A percentile compares a stretch with the other conserved stretches of the same genome.
phyloP scores from a whole-genome alignment of 352 stramenopile species.

The Thalassiosira mediterranea region DNA sequence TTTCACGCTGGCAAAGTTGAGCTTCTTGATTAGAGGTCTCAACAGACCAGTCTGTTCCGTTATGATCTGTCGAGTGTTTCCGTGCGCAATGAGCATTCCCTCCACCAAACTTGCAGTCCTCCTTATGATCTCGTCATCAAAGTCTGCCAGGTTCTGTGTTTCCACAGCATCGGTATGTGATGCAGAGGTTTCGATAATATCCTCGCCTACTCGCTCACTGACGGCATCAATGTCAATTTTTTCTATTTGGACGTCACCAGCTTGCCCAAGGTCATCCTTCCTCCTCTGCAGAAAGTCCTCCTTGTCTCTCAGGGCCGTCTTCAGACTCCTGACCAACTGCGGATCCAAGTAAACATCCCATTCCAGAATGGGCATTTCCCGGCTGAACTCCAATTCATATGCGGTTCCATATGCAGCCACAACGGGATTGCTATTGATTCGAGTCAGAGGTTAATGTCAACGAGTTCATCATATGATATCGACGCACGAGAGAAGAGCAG shows the following conservation, averaged over 20 bases:
- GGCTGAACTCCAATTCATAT: slow-evolving; percentile 66
- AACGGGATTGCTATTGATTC: slow-evolving; percentile 73
- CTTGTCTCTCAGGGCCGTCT: slow-evolving; percentile 72
- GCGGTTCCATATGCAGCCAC: slow-evolving; percentile 78
- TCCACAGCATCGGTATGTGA: too few relatives aligned
- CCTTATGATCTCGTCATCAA: slow-evolving; percentile 63
- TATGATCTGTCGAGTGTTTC: slow-evolving; percentile 70
- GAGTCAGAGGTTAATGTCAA: too few relatives aligned
- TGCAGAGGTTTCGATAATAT: too few relatives aligned
- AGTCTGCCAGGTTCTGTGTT: slow-evolving; percentile 70
- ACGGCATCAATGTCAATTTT: too few relatives aligned
- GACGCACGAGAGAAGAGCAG: too few relatives aligned
- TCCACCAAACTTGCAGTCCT: slow-evolving; percentile 68
- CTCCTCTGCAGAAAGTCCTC: slow-evolving; percentile 59
- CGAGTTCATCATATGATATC: too few relatives aligned
- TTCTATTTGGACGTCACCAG: too few relatives aligned
- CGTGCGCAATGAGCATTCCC: slow-evolving; percentile 82
- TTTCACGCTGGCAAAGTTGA: slow-evolving; percentile 81
- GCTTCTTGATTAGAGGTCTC: too few relatives aligned
- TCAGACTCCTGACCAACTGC: slow-evolving; percentile 61
- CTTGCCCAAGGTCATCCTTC: slow-evolving; percentile 35
- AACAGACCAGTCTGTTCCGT: slow-evolving; percentile 72
- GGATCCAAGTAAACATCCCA: slow-evolving; percentile 85
- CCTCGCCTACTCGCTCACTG: too few relatives aligned
- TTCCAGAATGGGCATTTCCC: slow-evolving; percentile 63